These are phyloP conservation scores for Leccinum angustisporum DNA, from an alignment of 1,284 basidiomycete genomes.

Conservation along the genomic window DNA sequence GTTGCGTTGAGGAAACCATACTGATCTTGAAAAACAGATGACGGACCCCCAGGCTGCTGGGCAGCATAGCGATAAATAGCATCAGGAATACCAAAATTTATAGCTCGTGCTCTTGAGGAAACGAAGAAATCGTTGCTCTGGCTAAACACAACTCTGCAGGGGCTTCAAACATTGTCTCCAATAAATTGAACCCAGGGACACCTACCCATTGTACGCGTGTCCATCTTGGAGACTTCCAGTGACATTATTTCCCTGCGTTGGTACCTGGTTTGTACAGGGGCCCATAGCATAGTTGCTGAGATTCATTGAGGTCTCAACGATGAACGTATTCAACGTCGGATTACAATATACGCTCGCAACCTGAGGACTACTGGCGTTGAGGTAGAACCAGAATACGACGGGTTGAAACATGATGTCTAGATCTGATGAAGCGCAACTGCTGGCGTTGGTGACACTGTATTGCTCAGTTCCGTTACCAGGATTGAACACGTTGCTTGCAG, in stretches of 20 bases:
- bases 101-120: conserved; percentile 47
- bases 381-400: conserved; percentile 65
- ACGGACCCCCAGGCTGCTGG: conserved; percentile 38
- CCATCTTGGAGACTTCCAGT: conserved; percentile 44
- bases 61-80: conserved; percentile 54
- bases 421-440: conserved; percentile 37
- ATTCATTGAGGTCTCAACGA: conserved; percentile 44
- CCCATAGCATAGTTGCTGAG: conserved; percentile 44
- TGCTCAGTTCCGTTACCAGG: conserved; percentile 41
- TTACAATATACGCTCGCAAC: conserved; percentile 55
- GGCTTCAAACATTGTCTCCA: conserved; percentile 1
- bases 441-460: conserved; percentile 45
- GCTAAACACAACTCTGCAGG: conserved; percentile 47
- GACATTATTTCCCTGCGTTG: conserved; percentile 48
- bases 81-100: conserved; percentile 49
- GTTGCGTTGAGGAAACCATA: conserved; percentile 55
- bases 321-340: conserved; percentile 46
- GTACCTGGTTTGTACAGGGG: conserved; percentile 34
- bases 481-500: conserved; percentile 38
- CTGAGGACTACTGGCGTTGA: conserved; percentile 35
- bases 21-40: conserved; percentile 45
- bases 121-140: conserved; percentile 43
- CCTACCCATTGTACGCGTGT: conserved; percentile 56
- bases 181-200: background rate
- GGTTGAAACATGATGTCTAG: conserved; percentile 46